Conservation (phyloP, 176 grass and related monocot species). For the Tillandsia leiboldiana region DNA sequence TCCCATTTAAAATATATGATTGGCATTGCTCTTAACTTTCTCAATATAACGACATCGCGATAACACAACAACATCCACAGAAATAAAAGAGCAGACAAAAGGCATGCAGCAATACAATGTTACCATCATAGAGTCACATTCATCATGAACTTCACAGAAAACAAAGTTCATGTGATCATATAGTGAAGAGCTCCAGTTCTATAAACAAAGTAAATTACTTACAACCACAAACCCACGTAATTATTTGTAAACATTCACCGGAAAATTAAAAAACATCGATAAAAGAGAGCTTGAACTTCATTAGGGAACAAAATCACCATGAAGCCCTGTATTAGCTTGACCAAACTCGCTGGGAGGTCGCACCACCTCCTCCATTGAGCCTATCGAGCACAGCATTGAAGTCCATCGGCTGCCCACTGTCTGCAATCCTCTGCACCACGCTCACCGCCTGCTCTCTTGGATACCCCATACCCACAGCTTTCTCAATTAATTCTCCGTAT, state of each 20-base stretch:
- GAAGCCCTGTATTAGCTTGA: slow-evolving; percentile 27
- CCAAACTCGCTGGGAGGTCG: slow-evolving; percentile 42
- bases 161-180: background rate
- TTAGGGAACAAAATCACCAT: background rate
- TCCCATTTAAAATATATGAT: no score
- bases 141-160: background rate
- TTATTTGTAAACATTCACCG: background rate
- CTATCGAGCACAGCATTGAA: slow-evolving; percentile 60
- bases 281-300: background rate
- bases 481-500: slow-evolving; percentile 52
- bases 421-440: slow-evolving; percentile 35
- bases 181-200: background rate
- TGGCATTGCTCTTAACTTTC: no score
- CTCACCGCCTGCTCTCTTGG: slow-evolving; percentile 43
- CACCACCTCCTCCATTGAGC: slow-evolving; percentile 37
- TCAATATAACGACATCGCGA: no score
- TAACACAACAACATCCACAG: background rate
- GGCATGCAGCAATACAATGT: background rate
- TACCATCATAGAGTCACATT: background rate
- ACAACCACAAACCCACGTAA: background rate
- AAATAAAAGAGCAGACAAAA: background rate
- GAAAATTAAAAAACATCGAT: background rate
- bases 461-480: slow-evolving; percentile 69
- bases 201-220: background rate
- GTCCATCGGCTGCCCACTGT: slow-evolving; percentile 54